Evolutionary conservation across 768 basidiomycete species (phyloP).

Genomic region (Phylloporus rhodoxanthus): DNA sequence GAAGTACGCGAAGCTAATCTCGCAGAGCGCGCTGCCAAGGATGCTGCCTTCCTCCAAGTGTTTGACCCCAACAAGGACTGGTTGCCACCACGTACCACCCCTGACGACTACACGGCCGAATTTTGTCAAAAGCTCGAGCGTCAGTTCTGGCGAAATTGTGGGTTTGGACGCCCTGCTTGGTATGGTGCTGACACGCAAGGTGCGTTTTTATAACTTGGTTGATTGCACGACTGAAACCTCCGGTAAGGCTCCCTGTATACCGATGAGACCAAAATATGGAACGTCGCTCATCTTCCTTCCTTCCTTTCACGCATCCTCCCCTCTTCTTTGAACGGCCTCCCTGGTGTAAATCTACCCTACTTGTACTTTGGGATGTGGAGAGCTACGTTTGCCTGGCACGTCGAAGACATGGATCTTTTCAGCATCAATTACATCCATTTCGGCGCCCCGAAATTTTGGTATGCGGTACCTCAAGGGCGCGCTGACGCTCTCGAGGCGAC

Average conservation of each 20-base stretch:
- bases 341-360: constrained; percentile 96
- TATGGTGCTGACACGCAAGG: constrained; percentile 97
- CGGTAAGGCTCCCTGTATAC: constrained; percentile 61
- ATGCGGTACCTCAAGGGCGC: constrained; percentile 86
- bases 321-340: constrained; percentile 60
- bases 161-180: constrained; percentile 87
- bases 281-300: constrained; percentile 88
- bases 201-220: constrained; percentile 28
- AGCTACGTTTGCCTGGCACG: constrained; percentile 98
- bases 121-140: constrained; percentile 85
- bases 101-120: constrained; percentile 80
- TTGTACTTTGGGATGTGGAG: constrained; percentile 99
- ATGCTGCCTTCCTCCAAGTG: constrained; percentile 53
- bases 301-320: constrained; percentile 77
- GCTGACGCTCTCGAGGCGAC: constrained; percentile 78
- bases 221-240: background rate
- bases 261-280: constrained; percentile 79
- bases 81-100: constrained; percentile 69
- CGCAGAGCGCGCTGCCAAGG: constrained; percentile 40
- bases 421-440: constrained; percentile 99
- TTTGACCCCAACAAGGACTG: constrained; percentile 74
- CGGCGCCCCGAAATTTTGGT: constrained; percentile 97
- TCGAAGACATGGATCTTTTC: constrained; percentile 99
- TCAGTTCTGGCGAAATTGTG: constrained; percentile 87
- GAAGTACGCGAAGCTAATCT: constrained; percentile 43